Evolutionary conservation across 1,284 basidiomycete species (phyloP).

Genomic region (Boletus smithii): DNA sequence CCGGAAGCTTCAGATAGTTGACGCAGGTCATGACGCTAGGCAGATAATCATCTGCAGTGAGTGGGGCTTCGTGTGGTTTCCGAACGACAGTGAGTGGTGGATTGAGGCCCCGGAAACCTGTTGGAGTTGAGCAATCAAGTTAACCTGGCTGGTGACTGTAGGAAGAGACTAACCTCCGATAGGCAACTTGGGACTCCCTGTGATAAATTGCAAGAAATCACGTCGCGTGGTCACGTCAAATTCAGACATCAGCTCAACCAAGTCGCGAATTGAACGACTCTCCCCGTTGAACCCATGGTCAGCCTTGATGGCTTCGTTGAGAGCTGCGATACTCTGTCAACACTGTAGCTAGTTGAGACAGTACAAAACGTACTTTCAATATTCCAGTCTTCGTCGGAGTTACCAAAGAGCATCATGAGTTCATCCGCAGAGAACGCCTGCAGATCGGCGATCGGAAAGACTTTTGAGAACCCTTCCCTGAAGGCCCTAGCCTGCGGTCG

Average conservation of each 20-base stretch:
- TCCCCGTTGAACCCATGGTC: constrained; percentile 98
- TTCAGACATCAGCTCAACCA: constrained; percentile 83
- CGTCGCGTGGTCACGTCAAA: constrained; percentile 76
- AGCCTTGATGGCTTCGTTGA: constrained; percentile 89
- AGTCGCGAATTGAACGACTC: constrained; percentile 83
- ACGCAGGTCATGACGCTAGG: constrained; percentile 99
- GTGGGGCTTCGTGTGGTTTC: constrained; percentile 89
- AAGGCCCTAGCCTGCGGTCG: constrained; percentile 79
- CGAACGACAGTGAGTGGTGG: constrained; percentile 95
- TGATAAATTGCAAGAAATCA: constrained; percentile 94
- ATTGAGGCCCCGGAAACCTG: constrained; percentile 92
- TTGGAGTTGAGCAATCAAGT: constrained; percentile 5
- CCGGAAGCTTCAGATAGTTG: constrained; percentile 92
- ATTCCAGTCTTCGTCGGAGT: constrained; percentile 93
- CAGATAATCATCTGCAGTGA: constrained; percentile 90
- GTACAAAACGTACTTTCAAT: constrained; percentile 64
- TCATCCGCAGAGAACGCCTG: constrained; percentile 93
- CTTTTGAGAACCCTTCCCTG: constrained; percentile 87
- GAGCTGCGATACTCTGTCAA: constrained; percentile 43
- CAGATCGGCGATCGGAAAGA: constrained; percentile 90
- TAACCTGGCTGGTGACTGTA: background rate
- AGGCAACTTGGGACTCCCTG: constrained; percentile 90
- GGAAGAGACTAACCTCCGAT: constrained; percentile 70
- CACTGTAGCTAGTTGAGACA: background rate
- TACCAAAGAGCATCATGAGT: constrained; percentile 90